Evolutionary conservation across 2,329 filamentous ascomycete genomes (phyloP), one percentile per base, ranked within the genome.

Genomic region (Sporothrix phasma): DNA sequence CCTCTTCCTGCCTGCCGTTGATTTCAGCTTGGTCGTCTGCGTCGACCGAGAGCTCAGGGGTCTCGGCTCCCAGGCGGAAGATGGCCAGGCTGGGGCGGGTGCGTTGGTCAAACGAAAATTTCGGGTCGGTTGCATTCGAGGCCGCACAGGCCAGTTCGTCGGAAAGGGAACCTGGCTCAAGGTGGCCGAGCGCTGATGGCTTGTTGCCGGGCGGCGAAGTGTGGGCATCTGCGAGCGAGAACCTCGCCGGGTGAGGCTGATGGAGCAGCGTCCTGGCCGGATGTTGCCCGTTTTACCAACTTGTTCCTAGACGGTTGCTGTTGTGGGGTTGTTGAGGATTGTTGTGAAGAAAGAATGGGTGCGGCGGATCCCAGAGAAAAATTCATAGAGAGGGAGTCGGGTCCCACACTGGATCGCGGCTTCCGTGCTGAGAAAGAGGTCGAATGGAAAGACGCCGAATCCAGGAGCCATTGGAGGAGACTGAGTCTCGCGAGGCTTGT

Each of bases 121-220:
- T 73, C 3, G 71, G 69, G 1, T 63, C 66, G 29, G 64, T 63
- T 19, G 60, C 39, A 53, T 66, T 65, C 29, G 68, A 66, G 39
- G 67, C 64, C n/a, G 68, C 39, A 31, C 68, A 63, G 39, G 63
- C 54, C 45, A 66, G 66, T 29, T 69, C 67, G 19, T 66, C 1
- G 56, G 34, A 5, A 15, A 51, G 11, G 66, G 73, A 31, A 77
- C 73, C 66, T 85, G 81, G 69, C 89, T 84, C 31, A 90, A 76
- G 1, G 87, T 90, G 39, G 84, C 85, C 53, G 87, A 88, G 69
- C 89, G 81, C 72, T 92, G 88, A 71, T 92, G 88, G 73, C 89
- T 92, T 19, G 89, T 92, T 53, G 88, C 88, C 61, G 89, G 89
- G 69, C 89, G 80, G 65, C 87, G 84, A 65, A 92, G 80, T 24